These are phyloP conservation scores for Mrakia blollopis DNA, from an alignment of 768 basidiomycete species.

Conservation along the genomic window DNA sequence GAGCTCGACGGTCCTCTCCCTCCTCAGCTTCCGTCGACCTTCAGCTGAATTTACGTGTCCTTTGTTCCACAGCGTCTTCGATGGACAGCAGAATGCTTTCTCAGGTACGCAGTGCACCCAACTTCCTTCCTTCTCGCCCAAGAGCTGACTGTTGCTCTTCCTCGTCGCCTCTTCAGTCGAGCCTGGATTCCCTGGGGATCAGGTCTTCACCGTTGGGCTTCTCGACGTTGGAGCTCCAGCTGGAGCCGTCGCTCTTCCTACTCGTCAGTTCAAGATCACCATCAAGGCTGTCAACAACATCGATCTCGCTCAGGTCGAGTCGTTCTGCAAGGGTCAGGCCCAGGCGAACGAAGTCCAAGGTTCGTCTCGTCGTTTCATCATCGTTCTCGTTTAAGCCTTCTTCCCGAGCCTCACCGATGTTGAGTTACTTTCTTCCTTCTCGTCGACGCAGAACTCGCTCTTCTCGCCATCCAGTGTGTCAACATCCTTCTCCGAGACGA, in stretches of 20 bases:
- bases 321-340: background rate
- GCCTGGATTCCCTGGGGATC: background rate
- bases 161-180: background rate
- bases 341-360: background rate
- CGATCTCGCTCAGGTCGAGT: background rate
- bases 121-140: no score
- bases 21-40: no score
- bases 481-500: slow-evolving; percentile 4
- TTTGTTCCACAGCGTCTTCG: background rate
- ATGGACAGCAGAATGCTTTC: slow-evolving; percentile 1
- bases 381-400: no score
- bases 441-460: background rate
- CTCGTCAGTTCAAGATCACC: slow-evolving; percentile 6
- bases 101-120: background rate
- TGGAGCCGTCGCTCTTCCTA: slow-evolving; percentile 1
- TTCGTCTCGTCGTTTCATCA: no score
- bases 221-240: background rate
- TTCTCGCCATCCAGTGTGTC: slow-evolving; percentile 7
- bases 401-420: no score
- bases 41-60: no score
- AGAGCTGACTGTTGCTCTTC: no score
- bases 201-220: background rate
- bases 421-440: no score
- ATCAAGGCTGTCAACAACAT: background rate
- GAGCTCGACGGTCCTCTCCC: no score